Percentiles rank a stretch among this genome's conserved stretches.
phyloP scores from a whole-genome alignment of 257 asterid species.

The Coffea canephora region DNA sequence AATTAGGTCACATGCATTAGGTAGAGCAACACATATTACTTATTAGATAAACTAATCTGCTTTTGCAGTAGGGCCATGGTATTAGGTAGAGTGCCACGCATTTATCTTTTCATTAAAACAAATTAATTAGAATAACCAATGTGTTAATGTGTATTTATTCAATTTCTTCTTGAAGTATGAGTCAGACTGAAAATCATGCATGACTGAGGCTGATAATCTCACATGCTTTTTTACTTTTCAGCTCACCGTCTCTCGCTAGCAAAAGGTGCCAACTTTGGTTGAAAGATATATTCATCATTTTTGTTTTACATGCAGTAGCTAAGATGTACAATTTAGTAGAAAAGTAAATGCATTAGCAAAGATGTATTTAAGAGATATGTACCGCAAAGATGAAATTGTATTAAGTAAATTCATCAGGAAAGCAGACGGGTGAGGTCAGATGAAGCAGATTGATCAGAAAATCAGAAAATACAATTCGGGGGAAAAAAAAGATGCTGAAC shows the following conservation, averaged over 20 bases:
- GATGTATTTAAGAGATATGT: no score
- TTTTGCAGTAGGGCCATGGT: slow-evolving; percentile 3
- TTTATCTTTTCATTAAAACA: background rate
- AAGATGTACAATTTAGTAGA: background rate
- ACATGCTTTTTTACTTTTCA: background rate
- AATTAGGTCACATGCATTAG: slow-evolving; percentile 8
- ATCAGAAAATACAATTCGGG: background rate
- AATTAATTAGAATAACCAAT: background rate
- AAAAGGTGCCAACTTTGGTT: background rate
- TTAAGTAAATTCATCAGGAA: no score
- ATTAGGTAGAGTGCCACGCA: slow-evolving; percentile 1
- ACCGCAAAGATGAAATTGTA: no score
- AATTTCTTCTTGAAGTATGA: background rate
- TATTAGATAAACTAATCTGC: background rate
- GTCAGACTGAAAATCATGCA: background rate
- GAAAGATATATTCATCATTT: no score
- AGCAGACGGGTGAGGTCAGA: background rate
- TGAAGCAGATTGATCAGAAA: background rate
- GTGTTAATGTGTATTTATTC: background rate
- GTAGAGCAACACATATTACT: background rate
- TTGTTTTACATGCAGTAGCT: background rate
- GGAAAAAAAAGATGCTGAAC: background rate
- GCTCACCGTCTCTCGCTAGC: background rate
- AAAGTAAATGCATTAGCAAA: no score
- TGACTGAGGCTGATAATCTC: background rate